A percentile compares a stretch with the other conserved stretches of the same genome.
Evolutionary conservation across 176 grass and related monocot genomes (phyloP).

Genomic region (Alloteropsis semialata): DNA sequence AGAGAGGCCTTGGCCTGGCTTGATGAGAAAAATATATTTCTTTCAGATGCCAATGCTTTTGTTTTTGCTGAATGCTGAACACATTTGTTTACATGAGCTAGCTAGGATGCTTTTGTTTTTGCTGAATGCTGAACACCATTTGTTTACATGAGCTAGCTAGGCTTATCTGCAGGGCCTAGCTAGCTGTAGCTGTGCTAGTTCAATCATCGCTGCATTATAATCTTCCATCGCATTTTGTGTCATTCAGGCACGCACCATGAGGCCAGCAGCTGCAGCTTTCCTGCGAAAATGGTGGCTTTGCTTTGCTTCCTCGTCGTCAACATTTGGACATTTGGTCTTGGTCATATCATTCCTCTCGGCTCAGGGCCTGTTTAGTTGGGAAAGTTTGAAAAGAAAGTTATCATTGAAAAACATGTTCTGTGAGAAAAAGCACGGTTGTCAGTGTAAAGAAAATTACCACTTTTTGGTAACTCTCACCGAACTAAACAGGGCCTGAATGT

Average conservation of each 20-base stretch:
- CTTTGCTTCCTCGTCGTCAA: background rate
- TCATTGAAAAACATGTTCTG: too few species aligned
- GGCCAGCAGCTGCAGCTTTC: conserved; percentile 8
- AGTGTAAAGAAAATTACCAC: too few species aligned
- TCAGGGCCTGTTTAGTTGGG: too few species aligned
- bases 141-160: conserved; percentile 24
- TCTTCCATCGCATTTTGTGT: conserved; percentile 16
- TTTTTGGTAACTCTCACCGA: too few species aligned
- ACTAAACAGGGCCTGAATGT: too few species aligned
- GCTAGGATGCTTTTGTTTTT: conserved; percentile 3
- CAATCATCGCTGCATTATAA: conserved; percentile 53
- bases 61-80: background rate
- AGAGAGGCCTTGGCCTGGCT: background rate
- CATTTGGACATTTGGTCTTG: background rate
- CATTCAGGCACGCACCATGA: conserved; percentile 44
- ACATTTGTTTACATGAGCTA: conserved; percentile 25
- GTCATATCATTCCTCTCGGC: background rate
- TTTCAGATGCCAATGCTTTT: background rate
- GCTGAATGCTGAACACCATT: background rate
- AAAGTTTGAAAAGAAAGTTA: too few species aligned
- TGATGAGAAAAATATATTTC: background rate
- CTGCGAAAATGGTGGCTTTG: conserved; percentile 37
- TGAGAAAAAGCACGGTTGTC: too few species aligned
- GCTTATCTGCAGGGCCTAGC: conserved; percentile 36
- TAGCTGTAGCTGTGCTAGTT: background rate